phyloP scores from a whole-genome alignment of 805 yeast genomes.

The Kodamaea leandrae region DNA sequence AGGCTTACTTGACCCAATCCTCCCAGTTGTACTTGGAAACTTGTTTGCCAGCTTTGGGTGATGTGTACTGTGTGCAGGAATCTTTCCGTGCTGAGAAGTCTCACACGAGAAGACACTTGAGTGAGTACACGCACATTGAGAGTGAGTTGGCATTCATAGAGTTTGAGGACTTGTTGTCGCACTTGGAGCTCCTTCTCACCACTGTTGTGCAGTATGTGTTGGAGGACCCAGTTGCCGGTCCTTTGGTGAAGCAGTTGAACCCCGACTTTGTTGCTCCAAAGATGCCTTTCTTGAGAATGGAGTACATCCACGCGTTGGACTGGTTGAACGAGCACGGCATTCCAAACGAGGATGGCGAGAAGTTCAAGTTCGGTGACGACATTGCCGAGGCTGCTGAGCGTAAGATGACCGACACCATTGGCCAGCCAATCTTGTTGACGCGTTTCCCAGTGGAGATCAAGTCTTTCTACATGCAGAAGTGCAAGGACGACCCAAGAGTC shows the following conservation, averaged over 20 bases:
- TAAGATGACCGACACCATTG: constrained; percentile 93
- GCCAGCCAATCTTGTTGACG: constrained; percentile 86
- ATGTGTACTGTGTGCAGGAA: constrained; percentile 95
- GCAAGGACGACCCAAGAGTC: constrained; percentile 85
- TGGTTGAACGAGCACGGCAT: constrained; percentile 97
- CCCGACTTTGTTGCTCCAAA: constrained; percentile 83
- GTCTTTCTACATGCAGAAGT: constrained; percentile 96
- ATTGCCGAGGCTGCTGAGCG: constrained; percentile 99
- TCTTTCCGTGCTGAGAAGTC: constrained; percentile 99
- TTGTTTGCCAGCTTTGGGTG: constrained; percentile 93
- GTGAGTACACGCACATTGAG: constrained; percentile 97
- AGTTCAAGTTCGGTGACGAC: constrained; percentile 96
- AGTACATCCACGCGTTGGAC: constrained; percentile 83
- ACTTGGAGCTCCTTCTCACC: constrained; percentile 77
- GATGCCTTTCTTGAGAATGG: constrained; percentile 87
- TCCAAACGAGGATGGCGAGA: constrained; percentile 90
- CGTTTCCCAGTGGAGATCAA: constrained; percentile 97
- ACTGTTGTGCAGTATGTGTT: constrained; percentile 69
- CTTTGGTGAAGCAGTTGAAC: constrained; percentile 85
- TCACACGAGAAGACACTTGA: constrained; percentile 96
- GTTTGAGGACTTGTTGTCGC: constrained; percentile 82
- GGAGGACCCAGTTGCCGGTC: constrained; percentile 91
- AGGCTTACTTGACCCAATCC: constrained; percentile 93
- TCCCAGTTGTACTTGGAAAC: constrained; percentile 97
- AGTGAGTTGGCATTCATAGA: constrained; percentile 85